Conservation (phyloP, 805 yeast genomes). For the Pichia heedii region DNA sequence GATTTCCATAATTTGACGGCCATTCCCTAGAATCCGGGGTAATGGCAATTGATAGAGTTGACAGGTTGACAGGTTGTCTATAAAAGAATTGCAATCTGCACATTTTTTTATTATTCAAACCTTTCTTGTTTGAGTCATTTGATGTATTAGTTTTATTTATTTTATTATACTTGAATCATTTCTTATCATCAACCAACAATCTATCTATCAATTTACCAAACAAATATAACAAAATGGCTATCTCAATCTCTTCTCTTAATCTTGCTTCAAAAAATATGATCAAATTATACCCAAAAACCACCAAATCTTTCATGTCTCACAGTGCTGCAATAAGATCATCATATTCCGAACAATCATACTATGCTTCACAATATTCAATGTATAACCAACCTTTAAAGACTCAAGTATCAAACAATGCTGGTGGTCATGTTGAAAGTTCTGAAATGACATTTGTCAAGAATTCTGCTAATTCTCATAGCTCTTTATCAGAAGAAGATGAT, state of each 20-base stretch:
- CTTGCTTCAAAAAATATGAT: constrained; percentile 22
- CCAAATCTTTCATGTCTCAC: constrained; percentile 21
- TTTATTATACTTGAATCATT: too few relatives aligned
- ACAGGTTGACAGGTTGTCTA: too few relatives aligned
- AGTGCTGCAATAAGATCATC: constrained; percentile 14
- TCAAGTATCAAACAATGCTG: constrained; percentile 24
- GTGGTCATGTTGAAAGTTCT: constrained; percentile 24
- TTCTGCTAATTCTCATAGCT: constrained; percentile 7
- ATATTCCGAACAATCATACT: constrained; percentile 18
- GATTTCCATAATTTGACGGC: too few relatives aligned
- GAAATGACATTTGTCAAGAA: constrained; percentile 22
- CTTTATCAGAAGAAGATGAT: constrained; percentile 10
- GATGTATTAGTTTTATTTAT: too few relatives aligned
- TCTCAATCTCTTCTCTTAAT: constrained; percentile 21
- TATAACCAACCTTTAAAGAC: constrained; percentile 12
- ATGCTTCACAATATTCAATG: constrained; percentile 13
- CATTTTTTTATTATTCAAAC: too few relatives aligned
- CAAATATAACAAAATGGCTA: constrained; percentile 17
- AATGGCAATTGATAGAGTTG: too few relatives aligned
- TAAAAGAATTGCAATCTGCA: too few relatives aligned
- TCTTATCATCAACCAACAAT: too few relatives aligned
- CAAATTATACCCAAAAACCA: constrained; percentile 5
- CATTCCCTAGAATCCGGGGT: too few relatives aligned
- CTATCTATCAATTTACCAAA: too few relatives aligned
- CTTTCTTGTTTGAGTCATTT: too few relatives aligned